Conservation (phyloP, 805 yeast genomes). For the Tetrapisispora iriomotensis region DNA sequence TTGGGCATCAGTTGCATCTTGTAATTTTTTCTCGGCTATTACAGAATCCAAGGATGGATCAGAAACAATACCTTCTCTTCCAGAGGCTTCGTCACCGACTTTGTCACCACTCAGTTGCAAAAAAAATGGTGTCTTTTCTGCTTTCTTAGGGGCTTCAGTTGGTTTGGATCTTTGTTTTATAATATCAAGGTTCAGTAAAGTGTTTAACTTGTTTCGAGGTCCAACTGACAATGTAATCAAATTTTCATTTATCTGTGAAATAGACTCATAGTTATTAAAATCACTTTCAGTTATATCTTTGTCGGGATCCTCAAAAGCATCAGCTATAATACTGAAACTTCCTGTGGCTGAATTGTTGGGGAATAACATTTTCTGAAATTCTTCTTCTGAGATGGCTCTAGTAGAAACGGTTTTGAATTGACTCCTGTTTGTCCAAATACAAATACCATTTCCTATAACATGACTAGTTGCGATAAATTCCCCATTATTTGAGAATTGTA, state of each 20-base stretch:
- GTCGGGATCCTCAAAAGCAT: constrained; percentile 46
- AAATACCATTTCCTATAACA: constrained; percentile 80
- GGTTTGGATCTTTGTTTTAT: constrained; percentile 87
- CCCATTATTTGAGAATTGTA: constrained; percentile 77
- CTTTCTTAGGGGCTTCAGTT: constrained; percentile 74
- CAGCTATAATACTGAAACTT: constrained; percentile 61
- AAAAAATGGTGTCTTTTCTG: constrained; percentile 77
- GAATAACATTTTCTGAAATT: constrained; percentile 49
- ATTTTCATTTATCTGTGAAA: constrained; percentile 51
- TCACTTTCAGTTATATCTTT: constrained; percentile 25
- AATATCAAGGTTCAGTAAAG: constrained; percentile 70
- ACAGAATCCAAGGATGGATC: constrained; percentile 16
- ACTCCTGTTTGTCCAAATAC: constrained; percentile 85
- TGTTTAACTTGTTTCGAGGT: constrained; percentile 70
- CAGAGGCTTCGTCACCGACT: constrained; percentile 60
- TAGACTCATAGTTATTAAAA: constrained; percentile 36
- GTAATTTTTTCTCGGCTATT: constrained; percentile 11
- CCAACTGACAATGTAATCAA: constrained; percentile 67
- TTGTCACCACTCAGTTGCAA: constrained; percentile 52
- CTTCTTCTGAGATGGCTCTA: constrained; percentile 65
- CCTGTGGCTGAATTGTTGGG: constrained; percentile 78
- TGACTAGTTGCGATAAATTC: constrained; percentile 89
- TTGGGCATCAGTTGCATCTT: constrained; percentile 18
- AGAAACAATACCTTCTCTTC: constrained; percentile 29
- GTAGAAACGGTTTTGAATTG: constrained; percentile 72